A percentile compares a stretch with the other conserved stretches of the same genome.
Conservation (phyloP, 2,329 filamentous ascomycete species). For the Arthroderma sp. region DNA sequence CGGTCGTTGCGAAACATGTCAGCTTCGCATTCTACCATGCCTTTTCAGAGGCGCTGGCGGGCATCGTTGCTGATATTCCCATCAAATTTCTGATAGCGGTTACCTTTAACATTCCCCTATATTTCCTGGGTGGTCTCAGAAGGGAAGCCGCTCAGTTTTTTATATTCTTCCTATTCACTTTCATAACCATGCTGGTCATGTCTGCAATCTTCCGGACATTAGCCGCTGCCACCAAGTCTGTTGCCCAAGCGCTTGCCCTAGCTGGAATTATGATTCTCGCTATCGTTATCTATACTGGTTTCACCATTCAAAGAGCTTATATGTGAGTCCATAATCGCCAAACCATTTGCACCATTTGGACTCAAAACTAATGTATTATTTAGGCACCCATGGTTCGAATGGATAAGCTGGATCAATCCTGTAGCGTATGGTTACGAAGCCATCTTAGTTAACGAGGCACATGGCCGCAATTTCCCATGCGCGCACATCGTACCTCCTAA, state of each 20-base stretch:
- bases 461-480: conserved; percentile 45
- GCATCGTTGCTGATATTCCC: conserved; percentile 75
- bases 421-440: conserved; percentile 53
- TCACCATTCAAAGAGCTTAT: conserved; percentile 39
- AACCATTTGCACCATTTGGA: not conserved
- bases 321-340: conserved; percentile 10
- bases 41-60: conserved; percentile 70
- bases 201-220: conserved; percentile 48
- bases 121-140: conserved; percentile 70
- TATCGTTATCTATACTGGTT: conserved; percentile 55
- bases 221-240: conserved; percentile 44
- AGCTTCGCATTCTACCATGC: conserved; percentile 86
- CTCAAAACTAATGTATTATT: conserved; percentile 13
- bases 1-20: conserved; percentile 82
- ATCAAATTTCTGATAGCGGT: conserved; percentile 64
- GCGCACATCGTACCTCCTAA: conserved; percentile 35
- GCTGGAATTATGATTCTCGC: conserved; percentile 41
- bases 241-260: conserved; percentile 50
- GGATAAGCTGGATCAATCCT: conserved; percentile 55
- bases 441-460: conserved; percentile 45
- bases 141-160: conserved; percentile 41
- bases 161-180: conserved; percentile 50
- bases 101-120: conserved; percentile 66
- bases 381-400: conserved; percentile 49
- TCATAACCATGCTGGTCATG: conserved; percentile 45